Percentiles rank a stretch among this genome's conserved stretches.
These are phyloP conservation scores for Psilocybe azurescens DNA, from an alignment of 768 basidiomycete genomes.

Conservation along the genomic window DNA sequence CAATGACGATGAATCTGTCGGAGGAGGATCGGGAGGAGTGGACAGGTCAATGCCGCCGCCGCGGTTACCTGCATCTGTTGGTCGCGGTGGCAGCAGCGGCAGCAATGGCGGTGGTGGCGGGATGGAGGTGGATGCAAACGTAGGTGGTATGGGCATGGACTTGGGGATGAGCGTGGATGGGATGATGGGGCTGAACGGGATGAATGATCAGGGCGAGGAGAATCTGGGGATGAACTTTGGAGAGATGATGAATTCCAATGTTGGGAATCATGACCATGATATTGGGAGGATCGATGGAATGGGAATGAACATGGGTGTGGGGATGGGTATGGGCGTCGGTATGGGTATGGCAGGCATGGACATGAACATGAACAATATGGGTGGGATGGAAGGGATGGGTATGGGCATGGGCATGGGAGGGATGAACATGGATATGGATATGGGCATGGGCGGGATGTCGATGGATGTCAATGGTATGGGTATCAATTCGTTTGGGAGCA, in stretches of 20 bases:
- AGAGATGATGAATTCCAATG: conserved; percentile 1
- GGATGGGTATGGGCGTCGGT: background rate
- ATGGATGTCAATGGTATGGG: conserved; percentile 12
- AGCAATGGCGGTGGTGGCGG: background rate
- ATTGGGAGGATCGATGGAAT: conserved; percentile 9
- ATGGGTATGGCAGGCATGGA: conserved; percentile 15
- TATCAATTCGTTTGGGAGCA: conserved; percentile 18
- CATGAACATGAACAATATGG: conserved; percentile 13
- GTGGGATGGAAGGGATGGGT: conserved; percentile 14
- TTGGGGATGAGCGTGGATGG: conserved; percentile 18
- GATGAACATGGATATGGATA: conserved; percentile 19
- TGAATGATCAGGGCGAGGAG: conserved; percentile 10
- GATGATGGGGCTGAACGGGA: conserved; percentile 18
- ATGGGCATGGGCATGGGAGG: conserved; percentile 13
- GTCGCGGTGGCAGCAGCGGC: conserved; percentile 1
- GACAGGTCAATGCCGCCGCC: conserved; percentile 80
- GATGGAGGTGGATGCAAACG: background rate
- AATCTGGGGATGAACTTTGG: conserved; percentile 12
- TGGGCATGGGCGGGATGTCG: conserved; percentile 17
- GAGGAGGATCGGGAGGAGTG: background rate
- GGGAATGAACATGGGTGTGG: conserved; percentile 10
- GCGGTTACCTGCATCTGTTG: conserved; percentile 44
- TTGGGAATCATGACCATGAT: conserved; percentile 10
- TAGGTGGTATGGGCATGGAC: conserved; percentile 12
- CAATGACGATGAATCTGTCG: conserved; percentile 33